Evolutionary conservation across 768 basidiomycete genomes (phyloP).

Genomic region (Termitomyces sp.): DNA sequence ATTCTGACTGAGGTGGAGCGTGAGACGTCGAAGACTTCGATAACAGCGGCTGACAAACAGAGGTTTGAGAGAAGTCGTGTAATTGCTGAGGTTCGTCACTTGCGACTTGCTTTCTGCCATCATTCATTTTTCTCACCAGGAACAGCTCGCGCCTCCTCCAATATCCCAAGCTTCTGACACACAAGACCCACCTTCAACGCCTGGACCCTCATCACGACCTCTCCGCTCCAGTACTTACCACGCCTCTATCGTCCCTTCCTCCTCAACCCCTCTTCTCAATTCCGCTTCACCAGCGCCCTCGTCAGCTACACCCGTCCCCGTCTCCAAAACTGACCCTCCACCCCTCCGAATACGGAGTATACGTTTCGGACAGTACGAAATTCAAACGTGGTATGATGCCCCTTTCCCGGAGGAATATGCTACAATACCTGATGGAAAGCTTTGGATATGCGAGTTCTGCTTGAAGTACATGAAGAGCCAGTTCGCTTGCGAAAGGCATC

Average conservation of each 20-base stretch:
- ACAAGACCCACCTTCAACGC: slow-evolving; percentile 22
- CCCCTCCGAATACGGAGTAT: slow-evolving; percentile 78
- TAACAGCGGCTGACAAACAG: slow-evolving; percentile 54
- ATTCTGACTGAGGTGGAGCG: slow-evolving; percentile 64
- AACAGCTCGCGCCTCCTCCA: slow-evolving; percentile 39
- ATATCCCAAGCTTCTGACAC: slow-evolving; percentile 16
- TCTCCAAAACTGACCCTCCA: slow-evolving; percentile 26
- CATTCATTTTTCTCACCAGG: slow-evolving; percentile 24
- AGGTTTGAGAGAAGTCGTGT: slow-evolving; percentile 69
- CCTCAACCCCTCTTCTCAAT: slow-evolving; percentile 36
- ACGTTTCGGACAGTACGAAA: slow-evolving; percentile 86
- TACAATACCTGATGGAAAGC: slow-evolving; percentile 80
- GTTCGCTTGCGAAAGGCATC: slow-evolving; percentile 81
- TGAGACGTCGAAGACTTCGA: slow-evolving; percentile 65
- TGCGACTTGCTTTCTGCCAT: slow-evolving; percentile 6
- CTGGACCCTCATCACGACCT: slow-evolving; percentile 56
- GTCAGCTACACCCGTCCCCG: slow-evolving; percentile 25
- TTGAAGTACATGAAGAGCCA: slow-evolving; percentile 96
- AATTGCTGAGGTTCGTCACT: slow-evolving; percentile 63
- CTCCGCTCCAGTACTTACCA: slow-evolving; percentile 53
- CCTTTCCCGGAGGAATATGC: slow-evolving; percentile 98
- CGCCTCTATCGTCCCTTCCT: slow-evolving; percentile 27
- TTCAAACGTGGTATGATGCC: slow-evolving; percentile 98
- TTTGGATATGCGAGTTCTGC: slow-evolving; percentile 99
- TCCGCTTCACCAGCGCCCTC: slow-evolving; percentile 32